Percentiles rank a stretch among this genome's conserved stretches.
Conservation (phyloP, 2,329 filamentous ascomycete species). For the Leptographium radiaticola region DNA sequence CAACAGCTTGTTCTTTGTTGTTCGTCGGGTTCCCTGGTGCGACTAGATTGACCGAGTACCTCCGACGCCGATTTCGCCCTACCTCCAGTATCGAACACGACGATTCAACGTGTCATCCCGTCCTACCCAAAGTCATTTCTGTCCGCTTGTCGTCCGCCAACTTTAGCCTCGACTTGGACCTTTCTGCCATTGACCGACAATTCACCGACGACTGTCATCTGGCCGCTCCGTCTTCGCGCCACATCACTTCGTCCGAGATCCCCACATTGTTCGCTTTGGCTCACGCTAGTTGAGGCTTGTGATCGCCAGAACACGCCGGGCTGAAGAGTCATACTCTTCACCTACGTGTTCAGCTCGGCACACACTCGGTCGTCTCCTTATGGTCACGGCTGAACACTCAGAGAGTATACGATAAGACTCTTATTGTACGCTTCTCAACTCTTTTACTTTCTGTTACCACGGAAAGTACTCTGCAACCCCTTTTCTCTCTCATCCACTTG, state of each 20-base stretch:
- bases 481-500: background rate
- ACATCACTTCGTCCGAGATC: background rate
- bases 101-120: background rate
- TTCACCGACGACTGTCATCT: background rate
- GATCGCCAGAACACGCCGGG: constrained; percentile 20
- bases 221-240: background rate
- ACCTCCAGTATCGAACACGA: background rate
- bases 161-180: background rate
- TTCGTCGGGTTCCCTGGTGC: constrained; percentile 7
- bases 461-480: background rate
- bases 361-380: constrained; percentile 20
- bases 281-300: constrained; percentile 3
- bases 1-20: constrained; percentile 3
- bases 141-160: background rate
- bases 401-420: constrained; percentile 10
- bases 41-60: constrained; percentile 7
- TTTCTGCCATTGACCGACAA: background rate
- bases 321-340: constrained; percentile 34
- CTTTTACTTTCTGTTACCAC: background rate
- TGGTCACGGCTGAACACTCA: constrained; percentile 21
- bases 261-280: background rate
- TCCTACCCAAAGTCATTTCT: background rate
- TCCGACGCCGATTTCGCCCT: background rate
- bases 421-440: constrained; percentile 9
- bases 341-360: constrained; percentile 26